Evolutionary conservation across 805 yeast genomes (phyloP).

Genomic region (Spathaspora arborariae): DNA sequence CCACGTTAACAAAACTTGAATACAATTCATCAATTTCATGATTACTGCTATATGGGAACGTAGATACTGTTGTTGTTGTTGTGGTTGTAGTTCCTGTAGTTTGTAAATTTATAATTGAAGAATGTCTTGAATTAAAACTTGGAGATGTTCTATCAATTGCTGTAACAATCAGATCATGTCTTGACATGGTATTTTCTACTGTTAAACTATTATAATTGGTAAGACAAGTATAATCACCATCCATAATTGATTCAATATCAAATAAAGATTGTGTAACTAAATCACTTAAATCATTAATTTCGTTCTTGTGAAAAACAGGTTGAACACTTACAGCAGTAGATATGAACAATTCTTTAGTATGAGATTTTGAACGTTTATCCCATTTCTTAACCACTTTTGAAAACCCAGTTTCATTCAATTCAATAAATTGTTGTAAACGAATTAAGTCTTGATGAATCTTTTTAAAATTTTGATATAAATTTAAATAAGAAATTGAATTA

Average conservation of each 20-base stretch:
- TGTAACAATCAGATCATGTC: not conserved
- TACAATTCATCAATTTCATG: conserved; percentile 65
- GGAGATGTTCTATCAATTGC: conserved; percentile 2
- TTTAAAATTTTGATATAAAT: conserved; percentile 83
- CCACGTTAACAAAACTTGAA: conserved; percentile 60
- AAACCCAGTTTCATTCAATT: conserved; percentile 92
- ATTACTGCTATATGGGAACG: conserved; percentile 15
- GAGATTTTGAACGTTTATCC: conserved; percentile 96
- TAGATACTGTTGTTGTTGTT: not conserved
- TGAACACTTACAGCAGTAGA: conserved; percentile 94
- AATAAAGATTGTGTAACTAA: conserved; percentile 60
- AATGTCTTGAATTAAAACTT: not conserved
- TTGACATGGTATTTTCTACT: conserved; percentile 2
- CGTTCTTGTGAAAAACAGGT: conserved; percentile 91
- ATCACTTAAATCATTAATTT: conserved; percentile 81
- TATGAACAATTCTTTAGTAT: conserved; percentile 86
- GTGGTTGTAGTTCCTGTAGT: not conserved
- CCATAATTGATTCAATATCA: conserved; percentile 63
- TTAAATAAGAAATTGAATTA: conserved; percentile 73
- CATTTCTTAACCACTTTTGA: conserved; percentile 94
- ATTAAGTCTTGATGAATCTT: conserved; percentile 86
- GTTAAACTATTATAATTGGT: conserved; percentile 12
- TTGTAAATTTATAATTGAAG: not conserved
- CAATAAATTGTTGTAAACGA: conserved; percentile 88
- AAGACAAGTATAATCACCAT: conserved; percentile 39